Evolutionary conservation across 2,329 filamentous ascomycete species (phyloP), one percentile per base, ranked within the genome.

Genomic region (Zelopaecilomyces penicillatus): DNA sequence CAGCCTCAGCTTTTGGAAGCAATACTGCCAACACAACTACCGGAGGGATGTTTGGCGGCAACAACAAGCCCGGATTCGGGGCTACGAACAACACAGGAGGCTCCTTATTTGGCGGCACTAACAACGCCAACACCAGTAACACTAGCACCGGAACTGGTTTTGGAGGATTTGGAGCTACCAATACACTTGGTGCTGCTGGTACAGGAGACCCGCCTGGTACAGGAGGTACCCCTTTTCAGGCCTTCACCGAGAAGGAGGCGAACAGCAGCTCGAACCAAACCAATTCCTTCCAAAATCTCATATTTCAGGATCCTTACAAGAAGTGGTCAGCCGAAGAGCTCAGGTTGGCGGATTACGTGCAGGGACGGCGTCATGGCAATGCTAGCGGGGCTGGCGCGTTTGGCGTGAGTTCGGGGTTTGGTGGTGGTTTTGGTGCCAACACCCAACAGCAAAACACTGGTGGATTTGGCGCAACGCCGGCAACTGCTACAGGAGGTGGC

Each of bases 271-370:
- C 44, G 58, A 75, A 56, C 54, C 45, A 44, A 33, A 47, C 68
- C 52, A 78, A 84, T 57, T 74, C 83, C 4, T 94, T 85, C 63
- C 87, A 93, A 64, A 91, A 82, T 54, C 80, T 94, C 45, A 70
- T 83, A 26, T 89, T 91, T 62, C 83, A 85, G 66, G 80, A 83
- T 27, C 78, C 84, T 1, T 94, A 91, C 69, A 83, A 82, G 63
- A 94, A 93, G 62, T 97, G 85, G 71, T 96, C 91, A 7, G 79
- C 87, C n/a, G 93, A 87, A 56, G 84, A 93, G 63, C 67, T 93
- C 43, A 76, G 87, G 58, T 66, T 95, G 49, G 87, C 81, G 38
- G 93, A 98, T 65, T 98, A 98, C 62, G 78, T 83, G 47, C 85
- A 90, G 64, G 90, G 90, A 41, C 82, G 90, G 47, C 83, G 84